Evolutionary conservation across 108 stramenopile species (phyloP).

Genomic region (Phaeodactylum tricornutum): DNA sequence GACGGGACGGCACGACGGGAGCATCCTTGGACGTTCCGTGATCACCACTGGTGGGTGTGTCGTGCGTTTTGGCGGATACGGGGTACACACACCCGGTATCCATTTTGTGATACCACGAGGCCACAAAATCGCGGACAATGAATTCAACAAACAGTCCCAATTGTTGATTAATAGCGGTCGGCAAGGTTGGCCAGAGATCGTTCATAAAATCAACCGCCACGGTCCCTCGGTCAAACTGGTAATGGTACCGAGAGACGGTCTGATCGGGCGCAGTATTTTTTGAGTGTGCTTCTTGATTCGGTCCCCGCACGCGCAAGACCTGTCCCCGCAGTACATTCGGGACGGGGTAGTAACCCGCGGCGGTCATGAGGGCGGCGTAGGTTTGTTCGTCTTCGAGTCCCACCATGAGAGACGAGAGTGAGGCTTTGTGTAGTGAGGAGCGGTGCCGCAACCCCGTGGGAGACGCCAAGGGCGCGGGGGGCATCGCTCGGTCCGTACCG

Average conservation of each 20-base stretch:
- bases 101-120: constrained; percentile 39
- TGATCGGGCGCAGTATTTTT: neutral
- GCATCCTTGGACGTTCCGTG: constrained; percentile 5
- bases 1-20: neutral
- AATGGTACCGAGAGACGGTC: neutral
- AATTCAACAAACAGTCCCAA: constrained; percentile 64
- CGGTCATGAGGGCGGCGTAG: constrained; percentile 1
- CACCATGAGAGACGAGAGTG: neutral
- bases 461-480: neutral
- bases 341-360: constrained; percentile 1
- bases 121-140: constrained; percentile 67
- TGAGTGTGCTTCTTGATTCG: neutral
- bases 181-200: constrained; percentile 54
- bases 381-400: constrained; percentile 9
- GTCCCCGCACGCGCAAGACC: neutral
- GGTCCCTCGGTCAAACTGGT: constrained; percentile 2
- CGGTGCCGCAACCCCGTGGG: neutral
- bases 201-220: neutral
- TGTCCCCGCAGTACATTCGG: constrained; percentile 4
- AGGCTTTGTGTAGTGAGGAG: too few relatives aligned
- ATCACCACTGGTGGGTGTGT: neutral
- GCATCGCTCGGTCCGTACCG: too few relatives aligned
- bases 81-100: constrained; percentile 22
- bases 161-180: constrained; percentile 33
- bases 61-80: neutral